These are phyloP conservation scores for Rhynchosporium graminicola DNA, from an alignment of 2,329 filamentous ascomycete species.

Conservation along the genomic window DNA sequence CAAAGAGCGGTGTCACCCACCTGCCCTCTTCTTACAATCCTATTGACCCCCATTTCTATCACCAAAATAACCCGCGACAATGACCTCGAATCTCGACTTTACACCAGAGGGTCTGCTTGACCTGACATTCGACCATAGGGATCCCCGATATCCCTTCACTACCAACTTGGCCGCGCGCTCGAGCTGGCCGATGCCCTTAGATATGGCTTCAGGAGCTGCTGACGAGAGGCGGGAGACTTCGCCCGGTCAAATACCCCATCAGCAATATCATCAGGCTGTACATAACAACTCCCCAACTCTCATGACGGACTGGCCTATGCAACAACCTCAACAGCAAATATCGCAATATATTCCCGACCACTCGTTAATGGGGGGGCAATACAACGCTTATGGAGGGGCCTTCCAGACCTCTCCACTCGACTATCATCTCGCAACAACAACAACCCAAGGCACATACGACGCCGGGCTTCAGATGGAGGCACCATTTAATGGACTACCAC, in stretches of 20 bases:
- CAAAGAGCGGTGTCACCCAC: slow-evolving; percentile 41
- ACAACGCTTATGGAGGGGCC: slow-evolving; percentile 35
- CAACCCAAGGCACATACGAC: slow-evolving; percentile 62
- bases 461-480: slow-evolving; percentile 61
- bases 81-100: slow-evolving; percentile 60
- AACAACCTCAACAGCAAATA: slow-evolving; percentile 40
- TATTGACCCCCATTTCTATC: slow-evolving; percentile 42
- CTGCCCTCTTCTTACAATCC: slow-evolving; percentile 47
- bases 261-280: slow-evolving; percentile 43
- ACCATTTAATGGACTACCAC: slow-evolving; percentile 59
- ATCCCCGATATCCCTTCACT: slow-evolving; percentile 54
- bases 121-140: slow-evolving; percentile 60
- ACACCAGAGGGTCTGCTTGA: slow-evolving; percentile 63
- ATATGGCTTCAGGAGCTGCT: slow-evolving; percentile 38
- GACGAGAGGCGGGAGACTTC: slow-evolving; percentile 39
- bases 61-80: slow-evolving; percentile 43
- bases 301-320: slow-evolving; percentile 62
- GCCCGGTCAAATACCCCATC: slow-evolving; percentile 47
- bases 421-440: slow-evolving; percentile 40
- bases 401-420: slow-evolving; percentile 41
- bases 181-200: slow-evolving; percentile 41
- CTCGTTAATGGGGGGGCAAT: slow-evolving; percentile 40
- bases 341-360: slow-evolving; percentile 41
- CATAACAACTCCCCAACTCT: slow-evolving; percentile 51
- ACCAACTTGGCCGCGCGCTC: slow-evolving; percentile 44